Evolutionary conservation across 2,329 filamentous ascomycete genomes (phyloP).

Genomic region (Trichoderma sp.): DNA sequence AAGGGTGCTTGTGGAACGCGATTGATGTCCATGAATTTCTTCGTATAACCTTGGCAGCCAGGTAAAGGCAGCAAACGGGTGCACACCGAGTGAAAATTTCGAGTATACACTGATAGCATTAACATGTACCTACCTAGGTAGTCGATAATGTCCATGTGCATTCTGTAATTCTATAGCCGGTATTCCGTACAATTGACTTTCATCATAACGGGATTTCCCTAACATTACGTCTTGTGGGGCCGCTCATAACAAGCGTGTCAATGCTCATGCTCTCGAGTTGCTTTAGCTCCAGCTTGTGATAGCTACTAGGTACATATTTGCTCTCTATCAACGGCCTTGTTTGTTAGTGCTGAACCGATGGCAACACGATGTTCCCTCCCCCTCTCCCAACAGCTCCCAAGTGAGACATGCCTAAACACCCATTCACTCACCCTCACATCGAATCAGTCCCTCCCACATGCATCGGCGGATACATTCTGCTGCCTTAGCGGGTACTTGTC

Average conservation of each 20-base stretch:
- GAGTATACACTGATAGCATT: background rate
- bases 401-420: background rate
- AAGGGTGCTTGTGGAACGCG: background rate
- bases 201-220: background rate
- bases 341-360: background rate
- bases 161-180: too few relatives aligned
- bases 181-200: background rate
- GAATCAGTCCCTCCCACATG: background rate
- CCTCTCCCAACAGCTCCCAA: background rate
- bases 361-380: background rate
- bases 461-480: background rate
- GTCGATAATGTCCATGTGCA: too few relatives aligned
- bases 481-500: background rate
- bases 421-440: background rate
- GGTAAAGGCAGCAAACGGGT: background rate
- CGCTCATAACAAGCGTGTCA: constrained; percentile 1
- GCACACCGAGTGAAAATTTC: background rate
- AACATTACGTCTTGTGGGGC: background rate
- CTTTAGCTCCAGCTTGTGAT: background rate
- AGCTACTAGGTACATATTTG: background rate
- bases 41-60: background rate
- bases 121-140: background rate
- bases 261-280: background rate
- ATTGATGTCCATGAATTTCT: background rate
- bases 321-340: background rate